phyloP scores from a whole-genome alignment of 73 alveolate genomes.

The Effrenium voratum region DNA sequence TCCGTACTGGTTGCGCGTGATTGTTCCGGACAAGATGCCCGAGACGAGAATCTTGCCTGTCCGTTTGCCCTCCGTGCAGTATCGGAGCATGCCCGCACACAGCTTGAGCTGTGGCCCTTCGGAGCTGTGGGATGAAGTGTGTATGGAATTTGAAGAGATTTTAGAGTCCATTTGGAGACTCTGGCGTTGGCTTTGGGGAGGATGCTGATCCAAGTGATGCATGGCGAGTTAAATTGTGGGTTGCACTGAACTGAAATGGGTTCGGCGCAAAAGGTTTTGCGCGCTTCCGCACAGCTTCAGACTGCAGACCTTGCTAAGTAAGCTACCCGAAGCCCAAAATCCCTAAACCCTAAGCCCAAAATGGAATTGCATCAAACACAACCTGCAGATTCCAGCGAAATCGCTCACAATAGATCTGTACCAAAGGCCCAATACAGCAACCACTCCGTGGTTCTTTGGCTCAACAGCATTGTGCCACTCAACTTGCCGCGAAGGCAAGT shows the following conservation, averaged over 20 bases:
- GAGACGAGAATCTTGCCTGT: not conserved
- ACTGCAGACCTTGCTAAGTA: not conserved
- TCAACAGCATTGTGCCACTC: not conserved
- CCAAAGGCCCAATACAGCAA: too few species aligned
- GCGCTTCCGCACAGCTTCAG: not conserved
- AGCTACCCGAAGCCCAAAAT: too few species aligned
- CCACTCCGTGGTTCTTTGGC: too few species aligned
- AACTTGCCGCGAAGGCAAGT: not conserved
- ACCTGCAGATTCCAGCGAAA: too few species aligned
- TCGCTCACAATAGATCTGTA: too few species aligned
- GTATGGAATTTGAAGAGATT: not conserved
- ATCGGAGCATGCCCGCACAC: not conserved
- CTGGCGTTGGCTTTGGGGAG: not conserved
- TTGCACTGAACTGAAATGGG: not conserved
- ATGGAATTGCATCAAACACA: too few species aligned
- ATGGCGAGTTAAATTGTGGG: too few species aligned
- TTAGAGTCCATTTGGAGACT: not conserved
- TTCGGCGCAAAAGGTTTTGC: not conserved
- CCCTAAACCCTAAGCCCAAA: too few species aligned
- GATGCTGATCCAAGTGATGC: not conserved
- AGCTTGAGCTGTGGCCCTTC: not conserved
- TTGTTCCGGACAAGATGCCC: not conserved
- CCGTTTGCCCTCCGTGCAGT: not conserved
- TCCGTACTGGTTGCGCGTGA: not conserved
- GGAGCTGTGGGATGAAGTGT: not conserved